Evolutionary conservation across 2,329 filamentous ascomycete species (phyloP), one percentile per base, ranked within the genome.

Genomic region (Cryoendolithus antarcticus): DNA sequence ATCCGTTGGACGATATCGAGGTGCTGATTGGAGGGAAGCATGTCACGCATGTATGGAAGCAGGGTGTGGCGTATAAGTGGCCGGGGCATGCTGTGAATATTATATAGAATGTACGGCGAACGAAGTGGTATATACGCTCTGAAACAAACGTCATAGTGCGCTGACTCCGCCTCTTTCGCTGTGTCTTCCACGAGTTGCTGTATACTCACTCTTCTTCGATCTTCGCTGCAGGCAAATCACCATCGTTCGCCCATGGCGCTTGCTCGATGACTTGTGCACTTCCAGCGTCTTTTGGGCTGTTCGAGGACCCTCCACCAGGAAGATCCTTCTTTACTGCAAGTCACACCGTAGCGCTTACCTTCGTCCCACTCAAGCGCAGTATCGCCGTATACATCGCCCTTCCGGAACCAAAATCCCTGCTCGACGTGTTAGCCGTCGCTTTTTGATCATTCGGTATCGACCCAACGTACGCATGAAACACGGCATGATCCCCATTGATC

Each of bases 31-130:
- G 47, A 19, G 42, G 46, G 24, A 34, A 47, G 32, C 46, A 69
- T 37, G 53, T 70, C 13, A 66, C 59, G 4, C 61, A 67, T 52
- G 66, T 70, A 6, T 70, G 66, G 64, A 68, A 66, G 45, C 59
- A 57, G 2, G 67, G 66, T 1, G 61, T 55, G 48, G 43, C 62
- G 34, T 65, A 55, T 45, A 70, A 69, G 44, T 42, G 39, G 28
- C 49, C 50, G 2, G 46, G 49, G 9, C 39, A 49, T 33, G 44
- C 49, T 35, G 39, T 53, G 19, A 40, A 34, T 8, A 40, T 40
- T 10, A 38, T 41, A 9, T 41, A 30, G 37, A 32, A 2, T 19
- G 15, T 19, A 19, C 15, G 15, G 15, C 15, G 5, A 19, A 19
- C 15, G 5, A 19, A 19, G 15, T 19, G 15, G 15, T 19, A 19